These are phyloP conservation scores for Diospyros kaki DNA, from an alignment of 148 eudicot species.

Conservation along the genomic window DNA sequence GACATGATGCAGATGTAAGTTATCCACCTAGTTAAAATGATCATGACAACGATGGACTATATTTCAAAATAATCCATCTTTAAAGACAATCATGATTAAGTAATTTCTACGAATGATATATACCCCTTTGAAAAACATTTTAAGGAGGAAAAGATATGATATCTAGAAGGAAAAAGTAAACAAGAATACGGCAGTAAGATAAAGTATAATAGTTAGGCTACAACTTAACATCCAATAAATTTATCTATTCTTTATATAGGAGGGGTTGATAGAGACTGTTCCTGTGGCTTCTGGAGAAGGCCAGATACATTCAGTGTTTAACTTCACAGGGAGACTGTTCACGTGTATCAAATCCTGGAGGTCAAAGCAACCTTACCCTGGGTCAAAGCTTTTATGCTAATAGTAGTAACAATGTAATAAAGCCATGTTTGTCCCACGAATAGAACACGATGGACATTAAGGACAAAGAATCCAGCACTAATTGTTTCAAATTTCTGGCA, in stretches of 20 bases:
- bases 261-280: no score
- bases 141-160: neutral
- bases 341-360: no score
- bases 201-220: neutral
- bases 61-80: neutral
- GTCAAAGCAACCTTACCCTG: no score
- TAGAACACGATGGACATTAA: no score
- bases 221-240: neutral
- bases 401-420: no score
- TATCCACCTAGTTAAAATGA: neutral
- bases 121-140: neutral
- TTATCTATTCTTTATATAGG: neutral
- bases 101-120: neutral
- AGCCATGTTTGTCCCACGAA: no score
- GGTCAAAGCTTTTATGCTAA: no score
- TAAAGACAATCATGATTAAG: neutral
- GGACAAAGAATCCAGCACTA: neutral
- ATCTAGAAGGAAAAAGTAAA: neutral
- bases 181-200: neutral
- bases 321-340: no score
- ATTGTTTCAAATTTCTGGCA: neutral
- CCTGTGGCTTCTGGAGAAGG: neutral
- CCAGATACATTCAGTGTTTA: neutral
- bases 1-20: neutral
- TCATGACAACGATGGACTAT: neutral